A percentile compares a stretch with the other conserved stretches of the same genome.
Conservation (phyloP, 176 grass and related monocot species). For the Thinopyrum elongatum region DNA sequence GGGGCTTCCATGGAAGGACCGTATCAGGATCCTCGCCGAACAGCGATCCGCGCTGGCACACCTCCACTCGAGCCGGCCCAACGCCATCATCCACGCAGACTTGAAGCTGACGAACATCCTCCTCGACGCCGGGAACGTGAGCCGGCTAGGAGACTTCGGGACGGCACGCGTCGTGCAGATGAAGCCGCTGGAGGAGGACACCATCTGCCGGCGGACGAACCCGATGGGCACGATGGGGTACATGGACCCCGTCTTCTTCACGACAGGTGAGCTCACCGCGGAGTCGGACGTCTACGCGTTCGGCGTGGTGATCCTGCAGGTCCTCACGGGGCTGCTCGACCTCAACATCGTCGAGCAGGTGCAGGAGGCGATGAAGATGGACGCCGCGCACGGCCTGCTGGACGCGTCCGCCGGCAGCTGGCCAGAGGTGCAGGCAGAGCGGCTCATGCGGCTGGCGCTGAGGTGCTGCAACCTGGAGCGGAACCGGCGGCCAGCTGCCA, state of each 20-base stretch:
- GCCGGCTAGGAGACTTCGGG: conserved; percentile 62
- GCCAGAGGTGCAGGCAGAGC: conserved; percentile 39
- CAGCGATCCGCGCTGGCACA: conserved; percentile 51
- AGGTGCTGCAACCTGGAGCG: conserved; percentile 46
- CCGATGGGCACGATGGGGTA: conserved; percentile 49
- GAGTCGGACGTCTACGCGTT: conserved; percentile 52
- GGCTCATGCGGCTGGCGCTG: conserved; percentile 32
- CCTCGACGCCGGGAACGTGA: conserved; percentile 38
- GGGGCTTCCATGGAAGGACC: conserved; percentile 53
- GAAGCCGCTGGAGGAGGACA: conserved; percentile 39
- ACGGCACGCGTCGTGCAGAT: conserved; percentile 41
- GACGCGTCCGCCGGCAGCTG: conserved; percentile 40
- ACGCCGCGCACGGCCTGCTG: conserved; percentile 24
- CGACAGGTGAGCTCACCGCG: conserved; percentile 42
- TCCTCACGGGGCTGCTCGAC: conserved; percentile 40
- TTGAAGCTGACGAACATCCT: conserved; percentile 73
- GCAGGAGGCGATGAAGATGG: conserved; percentile 22
- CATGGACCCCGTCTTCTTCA: conserved; percentile 50
- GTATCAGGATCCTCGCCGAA: conserved; percentile 47
- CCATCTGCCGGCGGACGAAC: conserved; percentile 41
- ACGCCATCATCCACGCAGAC: conserved; percentile 68
- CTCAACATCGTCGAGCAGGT: conserved; percentile 40
- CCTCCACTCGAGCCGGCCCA: conserved; percentile 55
- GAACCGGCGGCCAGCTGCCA: conserved; percentile 37
- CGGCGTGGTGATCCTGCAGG: conserved; percentile 36